phyloP scores from a whole-genome alignment of 2,329 filamentous ascomycete species.

The Fusarium sp. region DNA sequence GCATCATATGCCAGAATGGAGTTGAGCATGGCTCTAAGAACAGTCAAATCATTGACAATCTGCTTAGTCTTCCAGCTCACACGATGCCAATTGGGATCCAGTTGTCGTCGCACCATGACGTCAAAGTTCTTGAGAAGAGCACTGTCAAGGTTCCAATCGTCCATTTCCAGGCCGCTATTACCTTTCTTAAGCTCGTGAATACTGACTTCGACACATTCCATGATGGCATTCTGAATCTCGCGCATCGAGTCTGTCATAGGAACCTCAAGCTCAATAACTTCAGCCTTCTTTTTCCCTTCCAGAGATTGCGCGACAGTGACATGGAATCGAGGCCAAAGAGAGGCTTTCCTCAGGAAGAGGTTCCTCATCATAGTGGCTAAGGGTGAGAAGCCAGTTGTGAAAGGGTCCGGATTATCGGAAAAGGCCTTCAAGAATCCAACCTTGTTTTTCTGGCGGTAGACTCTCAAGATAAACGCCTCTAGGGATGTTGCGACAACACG shows the following conservation, averaged over 20 bases:
- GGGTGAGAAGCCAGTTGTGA: slow-evolving; percentile 88
- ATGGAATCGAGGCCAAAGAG: slow-evolving; percentile 94
- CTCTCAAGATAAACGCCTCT: slow-evolving; percentile 94
- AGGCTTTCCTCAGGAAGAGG: slow-evolving; percentile 88
- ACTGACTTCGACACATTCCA: slow-evolving; percentile 96
- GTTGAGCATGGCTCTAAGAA: slow-evolving; percentile 86
- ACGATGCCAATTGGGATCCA: slow-evolving; percentile 97
- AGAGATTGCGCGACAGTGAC: slow-evolving; percentile 89
- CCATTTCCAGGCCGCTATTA: slow-evolving; percentile 92
- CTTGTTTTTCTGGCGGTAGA: slow-evolving; percentile 96
- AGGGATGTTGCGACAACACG: slow-evolving; percentile 86
- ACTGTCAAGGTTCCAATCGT: slow-evolving; percentile 96
- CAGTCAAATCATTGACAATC: slow-evolving; percentile 89
- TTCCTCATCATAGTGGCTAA: slow-evolving; percentile 90
- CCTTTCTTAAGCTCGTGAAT: slow-evolving; percentile 93
- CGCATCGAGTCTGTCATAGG: slow-evolving; percentile 96
- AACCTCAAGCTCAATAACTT: slow-evolving; percentile 96
- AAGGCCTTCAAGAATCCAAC: slow-evolving; percentile 95
- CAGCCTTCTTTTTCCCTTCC: slow-evolving; percentile 92
- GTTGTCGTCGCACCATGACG: slow-evolving; percentile 84
- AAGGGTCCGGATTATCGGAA: slow-evolving; percentile 91
- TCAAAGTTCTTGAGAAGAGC: slow-evolving; percentile 95
- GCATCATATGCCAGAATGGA: slow-evolving; percentile 87
- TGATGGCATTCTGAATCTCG: slow-evolving; percentile 91
- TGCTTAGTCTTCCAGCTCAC: slow-evolving; percentile 95